A percentile compares a stretch with the other conserved stretches of the same genome.
These are phyloP conservation scores for Orbilia quercus DNA, from an alignment of 2,329 filamentous ascomycete species.

Conservation along the genomic window DNA sequence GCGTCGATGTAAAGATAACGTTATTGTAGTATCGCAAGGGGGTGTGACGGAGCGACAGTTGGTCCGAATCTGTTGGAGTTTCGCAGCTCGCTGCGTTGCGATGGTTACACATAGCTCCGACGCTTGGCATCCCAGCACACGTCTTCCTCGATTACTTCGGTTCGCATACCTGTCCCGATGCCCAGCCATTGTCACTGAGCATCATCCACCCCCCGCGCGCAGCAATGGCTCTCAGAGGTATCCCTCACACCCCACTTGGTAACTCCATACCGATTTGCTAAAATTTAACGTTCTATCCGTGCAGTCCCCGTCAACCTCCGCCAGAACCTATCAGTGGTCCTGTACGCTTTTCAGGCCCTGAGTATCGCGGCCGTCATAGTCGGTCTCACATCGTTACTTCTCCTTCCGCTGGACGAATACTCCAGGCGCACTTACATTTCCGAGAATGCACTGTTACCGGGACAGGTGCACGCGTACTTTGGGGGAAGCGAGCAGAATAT, in stretches of 20 bases:
- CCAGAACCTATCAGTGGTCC: slow-evolving; percentile 55
- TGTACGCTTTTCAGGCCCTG: slow-evolving; percentile 53
- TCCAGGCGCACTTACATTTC: slow-evolving; percentile 94
- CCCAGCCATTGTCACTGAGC: slow-evolving; percentile 1
- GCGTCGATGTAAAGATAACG: too few species aligned
- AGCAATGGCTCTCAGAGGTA: slow-evolving; percentile 55
- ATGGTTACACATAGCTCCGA: slow-evolving; percentile 50
- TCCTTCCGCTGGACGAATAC: slow-evolving; percentile 90
- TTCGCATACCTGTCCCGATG: neutral
- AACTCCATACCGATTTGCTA: too few species aligned
- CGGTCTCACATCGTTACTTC: slow-evolving; percentile 87
- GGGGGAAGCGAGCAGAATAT: slow-evolving; percentile 95
- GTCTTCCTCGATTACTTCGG: slow-evolving; percentile 15
- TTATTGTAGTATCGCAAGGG: slow-evolving; percentile 20
- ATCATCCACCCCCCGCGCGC: slow-evolving; percentile 14
- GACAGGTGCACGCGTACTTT: slow-evolving; percentile 98
- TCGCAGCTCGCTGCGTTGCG: slow-evolving; percentile 30
- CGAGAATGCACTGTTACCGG: slow-evolving; percentile 93
- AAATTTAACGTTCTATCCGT: neutral
- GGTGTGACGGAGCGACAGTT: slow-evolving; percentile 6
- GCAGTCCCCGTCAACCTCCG: slow-evolving; percentile 56
- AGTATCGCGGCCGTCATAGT: slow-evolving; percentile 68
- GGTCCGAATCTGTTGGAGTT: slow-evolving; percentile 31
- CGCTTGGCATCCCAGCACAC: slow-evolving; percentile 44
- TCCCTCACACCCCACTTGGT: neutral